Base-by-base conservation (phyloP, 2,329 filamentous ascomycete genomes). In the Clarireedia monteithiana region DNA sequence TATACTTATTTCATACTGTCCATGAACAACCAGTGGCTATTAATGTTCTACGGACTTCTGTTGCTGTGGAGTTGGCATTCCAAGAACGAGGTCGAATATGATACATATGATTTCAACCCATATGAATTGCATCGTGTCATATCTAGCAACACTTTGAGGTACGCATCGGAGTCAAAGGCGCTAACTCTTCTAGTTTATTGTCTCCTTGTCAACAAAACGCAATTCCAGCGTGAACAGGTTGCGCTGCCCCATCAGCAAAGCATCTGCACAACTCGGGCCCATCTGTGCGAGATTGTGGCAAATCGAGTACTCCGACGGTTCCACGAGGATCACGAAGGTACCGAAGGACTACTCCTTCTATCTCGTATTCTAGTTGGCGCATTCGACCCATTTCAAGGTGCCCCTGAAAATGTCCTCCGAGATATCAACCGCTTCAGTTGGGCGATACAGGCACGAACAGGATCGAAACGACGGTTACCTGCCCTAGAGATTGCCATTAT, bases 351-450 rank as follows among this genome's bases (percentile, higher is more conserved):
- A 12, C 74, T 94, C 4, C 74, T 89, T 23, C 77, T 94, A 5
- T 83, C 89, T 5, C 88, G 91, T 63, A 86, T 94, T 34, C 79
- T 94, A 20, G 86, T 95, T 14, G 87, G 88, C 15, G 87, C 88
- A 14, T 94, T 95, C 64, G 86, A 91, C 64, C 89, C 89, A 1
- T 94, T 94, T 64, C 89, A 94, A 71, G 89, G 89, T 62, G 88
- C 88, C 0, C 89, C 89, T 0, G 73, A 77, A 1, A 79, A 86
- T 55, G 78, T 91, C 42, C 77, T 81, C 38, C 74, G 76, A 15
- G 77, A 86, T 62, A 82, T 80, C 30, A 61, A 50, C 17, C 71
- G 72, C 34, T 17, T 69, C 67, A 46, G 70, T 71, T 57, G 74
- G 2, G 70, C 75, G 3, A 70, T 74, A 39, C 71, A 73, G 14